These are phyloP conservation scores for Pyrenopolyporus hunteri DNA, from an alignment of 495 filamentous ascomycete genomes.

Conservation along the genomic window DNA sequence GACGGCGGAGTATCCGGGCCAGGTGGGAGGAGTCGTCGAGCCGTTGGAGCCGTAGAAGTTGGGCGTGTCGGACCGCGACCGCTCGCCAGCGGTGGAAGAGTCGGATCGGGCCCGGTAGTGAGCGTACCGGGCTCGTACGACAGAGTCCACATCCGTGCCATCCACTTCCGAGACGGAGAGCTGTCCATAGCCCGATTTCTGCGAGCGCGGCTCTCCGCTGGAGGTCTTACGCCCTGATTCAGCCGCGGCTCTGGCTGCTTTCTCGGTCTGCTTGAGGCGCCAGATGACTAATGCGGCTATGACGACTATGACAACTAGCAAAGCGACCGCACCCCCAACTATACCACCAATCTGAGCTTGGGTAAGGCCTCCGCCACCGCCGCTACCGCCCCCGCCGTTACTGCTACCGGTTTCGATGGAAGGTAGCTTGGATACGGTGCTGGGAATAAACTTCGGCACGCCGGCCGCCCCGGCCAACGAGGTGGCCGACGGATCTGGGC, in stretches of 20 bases:
- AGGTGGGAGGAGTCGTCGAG: constrained; percentile 29
- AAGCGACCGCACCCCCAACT: constrained; percentile 48
- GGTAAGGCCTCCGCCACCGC: constrained; percentile 35
- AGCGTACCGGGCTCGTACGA: constrained; percentile 7
- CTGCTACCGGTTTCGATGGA: constrained; percentile 32
- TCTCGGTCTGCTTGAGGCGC: constrained; percentile 44
- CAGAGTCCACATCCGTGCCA: constrained; percentile 23
- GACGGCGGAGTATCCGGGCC: constrained; percentile 8
- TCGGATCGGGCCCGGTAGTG: constrained; percentile 22
- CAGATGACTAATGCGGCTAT: constrained; percentile 49
- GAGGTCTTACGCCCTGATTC: constrained; percentile 44
- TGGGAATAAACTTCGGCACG: constrained; percentile 48
- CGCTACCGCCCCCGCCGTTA: neutral
- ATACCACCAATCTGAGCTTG: constrained; percentile 50
- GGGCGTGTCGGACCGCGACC: constrained; percentile 34
- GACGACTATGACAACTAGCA: constrained; percentile 46
- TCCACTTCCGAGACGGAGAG: constrained; percentile 37
- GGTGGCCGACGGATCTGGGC: constrained; percentile 26
- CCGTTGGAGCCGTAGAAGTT: constrained; percentile 29
- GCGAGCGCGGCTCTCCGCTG: constrained; percentile 33
- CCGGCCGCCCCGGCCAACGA: constrained; percentile 15
- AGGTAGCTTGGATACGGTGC: constrained; percentile 46
- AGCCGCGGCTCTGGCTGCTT: constrained; percentile 28
- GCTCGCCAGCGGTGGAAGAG: constrained; percentile 19
- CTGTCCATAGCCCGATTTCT: constrained; percentile 33